Evolutionary conservation across 208 protist species (phyloP).

Genomic region (Ichthyophonus hoferi): DNA sequence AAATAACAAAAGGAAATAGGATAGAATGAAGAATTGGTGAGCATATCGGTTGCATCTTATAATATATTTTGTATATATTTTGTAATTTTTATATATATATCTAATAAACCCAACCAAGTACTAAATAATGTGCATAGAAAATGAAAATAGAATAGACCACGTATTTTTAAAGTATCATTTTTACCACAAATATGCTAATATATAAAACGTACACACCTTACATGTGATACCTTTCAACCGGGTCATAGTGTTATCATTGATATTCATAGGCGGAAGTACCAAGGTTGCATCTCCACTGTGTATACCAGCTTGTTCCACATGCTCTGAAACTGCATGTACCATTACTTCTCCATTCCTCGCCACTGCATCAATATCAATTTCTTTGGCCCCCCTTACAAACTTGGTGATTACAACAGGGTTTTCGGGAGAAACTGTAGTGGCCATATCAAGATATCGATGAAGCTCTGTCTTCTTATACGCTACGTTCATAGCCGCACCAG

Average conservation of each 20-base stretch:
- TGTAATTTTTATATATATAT: no score
- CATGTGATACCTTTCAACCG: slow-evolving; percentile 9
- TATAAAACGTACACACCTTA: no score
- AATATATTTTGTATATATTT: no score
- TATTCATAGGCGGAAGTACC: slow-evolving; percentile 52
- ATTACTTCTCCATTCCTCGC: slow-evolving; percentile 87
- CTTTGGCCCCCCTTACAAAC: slow-evolving; percentile 89
- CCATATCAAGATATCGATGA: slow-evolving; percentile 74
- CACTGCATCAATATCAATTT: slow-evolving; percentile 97
- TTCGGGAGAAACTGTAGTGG: slow-evolving; percentile 71
- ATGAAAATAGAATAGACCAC: no score
- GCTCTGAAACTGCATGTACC: slow-evolving; percentile 92
- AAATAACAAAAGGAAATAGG: no score
- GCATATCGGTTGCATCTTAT: no score
- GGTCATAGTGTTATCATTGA: neutral
- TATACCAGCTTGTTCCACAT: slow-evolving; percentile 93
- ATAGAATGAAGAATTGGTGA: no score
- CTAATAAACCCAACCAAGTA: neutral
- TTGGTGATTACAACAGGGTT: slow-evolving; percentile 90
- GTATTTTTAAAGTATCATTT: no score
- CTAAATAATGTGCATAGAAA: neutral
- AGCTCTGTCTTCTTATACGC: slow-evolving; percentile 70
- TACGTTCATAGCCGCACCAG: slow-evolving; percentile 87
- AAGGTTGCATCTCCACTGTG: slow-evolving; percentile 65
- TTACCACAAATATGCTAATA: no score